Evolutionary conservation across 2,329 filamentous ascomycete genomes (phyloP), one percentile per base, ranked within the genome.

Genomic region (Hymenoscyphus fructigenus): DNA sequence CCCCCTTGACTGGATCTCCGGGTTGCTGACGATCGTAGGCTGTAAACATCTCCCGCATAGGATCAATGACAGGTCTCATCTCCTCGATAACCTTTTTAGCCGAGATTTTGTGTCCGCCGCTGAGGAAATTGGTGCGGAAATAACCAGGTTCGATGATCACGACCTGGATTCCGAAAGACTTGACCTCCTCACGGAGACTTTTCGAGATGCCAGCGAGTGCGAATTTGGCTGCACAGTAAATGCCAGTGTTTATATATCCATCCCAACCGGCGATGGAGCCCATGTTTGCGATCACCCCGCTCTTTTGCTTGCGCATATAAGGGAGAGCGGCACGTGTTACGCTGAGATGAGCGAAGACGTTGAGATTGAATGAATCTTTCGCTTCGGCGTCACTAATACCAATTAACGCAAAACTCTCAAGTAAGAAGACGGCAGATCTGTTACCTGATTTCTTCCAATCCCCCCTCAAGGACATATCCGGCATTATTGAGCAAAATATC

Each of bases 321-420:
- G 83, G 82, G 0, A 84, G 72, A 12, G 80, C 78, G 0, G 82
- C 82, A 7, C 80, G 80, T 32, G 79, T 77, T 0, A 83, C 78
- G 65, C 81, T 83, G 59, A 83, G 73, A 17, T 76, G 73, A 7
- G 83, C 84, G 67, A 85, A 82, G 55, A 86, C 82, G 63, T 86
- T 87, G 44, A 82, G 83, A 72, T 81, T 79, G 74, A 84, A 84
- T 12, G 73, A 68, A 26, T 77, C 72, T 53, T 74, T 74, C 26
- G 78, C 76, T 69, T 83, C 79, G n/a, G 75, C 71, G 12, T 76
- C 75, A 10, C 77, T 66, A 23, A 7, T 14, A 29, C 3, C n/a
- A 77, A 70, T 71, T 28, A 38, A 17, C 53, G 5, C 4, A 7
- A 29, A 1, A 73, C 61, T 76, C 76, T 67, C 74, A 5, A 28